phyloP scores from a whole-genome alignment of 495 filamentous ascomycete species.

The Filosporella fistucella region DNA sequence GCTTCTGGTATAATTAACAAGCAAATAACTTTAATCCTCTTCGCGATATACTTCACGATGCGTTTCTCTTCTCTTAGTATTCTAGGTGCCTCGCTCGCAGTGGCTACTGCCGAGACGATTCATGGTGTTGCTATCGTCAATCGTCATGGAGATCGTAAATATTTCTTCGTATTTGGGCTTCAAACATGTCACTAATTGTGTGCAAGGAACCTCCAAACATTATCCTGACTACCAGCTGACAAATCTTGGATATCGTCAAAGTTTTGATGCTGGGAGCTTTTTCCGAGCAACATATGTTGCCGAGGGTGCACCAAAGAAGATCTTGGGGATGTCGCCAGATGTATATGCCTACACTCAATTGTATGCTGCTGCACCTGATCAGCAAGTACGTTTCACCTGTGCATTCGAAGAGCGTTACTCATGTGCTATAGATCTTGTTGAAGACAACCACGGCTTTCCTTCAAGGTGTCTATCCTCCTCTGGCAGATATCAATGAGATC shows the following conservation, averaged over 20 bases:
- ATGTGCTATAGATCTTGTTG: slow-evolving; percentile 49
- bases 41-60: neutral
- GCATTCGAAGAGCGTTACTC: neutral
- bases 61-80: neutral
- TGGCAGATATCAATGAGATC: slow-evolving; percentile 33
- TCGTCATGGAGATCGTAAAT: slow-evolving; percentile 65
- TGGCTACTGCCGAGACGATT: slow-evolving; percentile 48
- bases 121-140: slow-evolving; percentile 66
- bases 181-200: neutral
- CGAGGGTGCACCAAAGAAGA: slow-evolving; percentile 38
- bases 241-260: slow-evolving; percentile 52
- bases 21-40: neutral
- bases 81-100: slow-evolving; percentile 23
- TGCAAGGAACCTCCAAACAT: neutral
- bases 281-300: slow-evolving; percentile 55
- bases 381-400: neutral
- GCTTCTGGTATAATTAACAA: too few relatives aligned
- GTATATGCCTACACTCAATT: slow-evolving; percentile 52
- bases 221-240: neutral
- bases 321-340: slow-evolving; percentile 48
- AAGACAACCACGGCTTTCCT: slow-evolving; percentile 69
- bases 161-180: slow-evolving; percentile 33
- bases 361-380: slow-evolving; percentile 12
- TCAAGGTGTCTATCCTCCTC: slow-evolving; percentile 73
- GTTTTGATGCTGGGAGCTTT: slow-evolving; percentile 52